phyloP scores from a whole-genome alignment of 371 early-diverging fungal species.

The Quaeritorhiza haematococci region DNA sequence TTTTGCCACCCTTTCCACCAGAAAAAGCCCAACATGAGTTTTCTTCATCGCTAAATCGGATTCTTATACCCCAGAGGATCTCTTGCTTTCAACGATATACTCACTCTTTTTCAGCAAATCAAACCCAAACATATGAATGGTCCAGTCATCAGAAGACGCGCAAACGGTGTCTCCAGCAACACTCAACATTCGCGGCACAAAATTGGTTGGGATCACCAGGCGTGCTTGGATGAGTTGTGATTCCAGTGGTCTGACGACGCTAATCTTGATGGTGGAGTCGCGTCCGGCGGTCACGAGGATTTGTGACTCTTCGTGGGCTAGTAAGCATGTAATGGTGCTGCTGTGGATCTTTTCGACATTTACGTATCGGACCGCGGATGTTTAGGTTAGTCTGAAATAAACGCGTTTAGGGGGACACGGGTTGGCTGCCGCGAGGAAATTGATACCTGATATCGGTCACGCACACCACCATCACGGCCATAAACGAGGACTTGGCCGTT shows the following conservation, averaged over 20 bases:
- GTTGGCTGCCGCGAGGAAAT: background rate
- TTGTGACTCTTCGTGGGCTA: slow-evolving; percentile 11
- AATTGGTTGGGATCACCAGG: slow-evolving; percentile 24
- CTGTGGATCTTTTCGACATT: slow-evolving; percentile 42
- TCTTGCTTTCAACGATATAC: background rate
- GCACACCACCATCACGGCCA: slow-evolving; percentile 29
- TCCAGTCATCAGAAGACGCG: slow-evolving; percentile 30
- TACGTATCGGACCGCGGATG: no score
- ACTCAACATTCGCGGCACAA: slow-evolving; percentile 25
- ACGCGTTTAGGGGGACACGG: background rate
- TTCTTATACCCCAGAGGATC: background rate
- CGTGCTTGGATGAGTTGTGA: slow-evolving; percentile 20
- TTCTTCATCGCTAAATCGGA: no score
- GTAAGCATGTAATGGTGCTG: slow-evolving; percentile 27
- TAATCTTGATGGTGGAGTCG: slow-evolving; percentile 28
- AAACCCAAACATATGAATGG: slow-evolving; percentile 33
- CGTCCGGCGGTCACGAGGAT: slow-evolving; percentile 26
- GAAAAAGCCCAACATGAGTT: no score
- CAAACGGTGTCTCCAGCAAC: slow-evolving; percentile 26
- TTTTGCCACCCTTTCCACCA: no score
- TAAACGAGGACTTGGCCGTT: slow-evolving; percentile 45
- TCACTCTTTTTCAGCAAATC: slow-evolving; percentile 18
- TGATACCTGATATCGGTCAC: slow-evolving; percentile 33
- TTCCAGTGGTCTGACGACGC: slow-evolving; percentile 17
- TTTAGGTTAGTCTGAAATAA: no score